Conservation (phyloP, 2,329 filamentous ascomycete species). For the Blastomyces silverae region DNA sequence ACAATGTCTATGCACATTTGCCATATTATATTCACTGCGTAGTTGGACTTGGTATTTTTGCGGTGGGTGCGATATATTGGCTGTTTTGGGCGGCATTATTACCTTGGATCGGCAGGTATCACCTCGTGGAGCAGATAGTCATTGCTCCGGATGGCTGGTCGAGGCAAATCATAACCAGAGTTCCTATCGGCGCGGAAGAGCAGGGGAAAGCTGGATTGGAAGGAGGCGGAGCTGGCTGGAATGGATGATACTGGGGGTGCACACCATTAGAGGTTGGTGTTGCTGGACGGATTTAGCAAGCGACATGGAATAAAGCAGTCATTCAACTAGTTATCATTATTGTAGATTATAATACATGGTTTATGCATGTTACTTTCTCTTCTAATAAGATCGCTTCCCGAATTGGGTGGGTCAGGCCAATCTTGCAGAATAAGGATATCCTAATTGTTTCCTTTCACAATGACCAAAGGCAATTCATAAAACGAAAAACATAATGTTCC, state of each 20-base stretch:
- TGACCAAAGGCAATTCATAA: neutral
- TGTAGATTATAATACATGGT: neutral
- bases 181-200: constrained; percentile 29
- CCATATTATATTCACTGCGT: constrained; percentile 51
- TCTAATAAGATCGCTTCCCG: neutral
- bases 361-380: neutral
- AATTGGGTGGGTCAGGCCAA: constrained; percentile 6
- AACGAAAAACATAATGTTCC: constrained; percentile 10
- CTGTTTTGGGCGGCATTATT: constrained; percentile 46
- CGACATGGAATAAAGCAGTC: neutral
- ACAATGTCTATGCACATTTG: constrained; percentile 48
- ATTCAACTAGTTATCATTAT: neutral
- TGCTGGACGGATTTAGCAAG: neutral
- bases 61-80: constrained; percentile 47
- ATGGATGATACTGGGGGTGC: neutral
- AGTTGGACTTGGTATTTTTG: constrained; percentile 47
- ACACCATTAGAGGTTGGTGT: neutral
- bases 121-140: constrained; percentile 50
- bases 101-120: constrained; percentile 43
- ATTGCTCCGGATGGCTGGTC: constrained; percentile 60
- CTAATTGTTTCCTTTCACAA: neutral
- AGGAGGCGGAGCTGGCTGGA: neutral
- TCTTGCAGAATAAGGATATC: neutral
- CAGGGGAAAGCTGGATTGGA: constrained; percentile 7
- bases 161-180: constrained; percentile 47